A percentile compares a stretch with the other conserved stretches of the same genome.
phyloP scores from a whole-genome alignment of 2,329 filamentous ascomycete genomes.

The Pseudocercospora fijiensis region DNA sequence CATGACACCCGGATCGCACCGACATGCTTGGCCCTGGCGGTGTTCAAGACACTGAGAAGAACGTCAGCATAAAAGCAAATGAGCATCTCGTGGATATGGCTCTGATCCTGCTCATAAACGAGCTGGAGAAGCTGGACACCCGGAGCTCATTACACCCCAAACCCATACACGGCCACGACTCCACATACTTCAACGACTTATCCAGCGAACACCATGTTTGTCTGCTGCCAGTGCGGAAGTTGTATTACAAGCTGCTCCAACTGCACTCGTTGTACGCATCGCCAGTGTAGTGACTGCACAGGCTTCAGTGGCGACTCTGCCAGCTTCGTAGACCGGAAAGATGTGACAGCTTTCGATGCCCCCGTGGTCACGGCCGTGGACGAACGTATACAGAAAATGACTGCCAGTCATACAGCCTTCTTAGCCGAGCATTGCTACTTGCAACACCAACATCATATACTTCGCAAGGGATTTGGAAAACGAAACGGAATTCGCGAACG shows the following conservation, averaged over 20 bases:
- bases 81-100: neutral
- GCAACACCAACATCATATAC: neutral
- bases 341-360: neutral
- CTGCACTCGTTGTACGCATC: neutral
- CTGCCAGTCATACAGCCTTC: neutral
- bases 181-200: neutral
- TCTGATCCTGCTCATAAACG: neutral
- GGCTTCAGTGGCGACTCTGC: neutral
- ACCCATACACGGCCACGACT: neutral
- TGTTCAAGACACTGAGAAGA: neutral
- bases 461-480: neutral
- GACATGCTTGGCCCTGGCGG: neutral
- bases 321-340: neutral
- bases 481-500: neutral
- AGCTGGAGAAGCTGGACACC: no score
- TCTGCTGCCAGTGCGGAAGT: slow-evolving; percentile 4
- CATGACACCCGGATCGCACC: neutral
- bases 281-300: neutral
- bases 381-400: neutral
- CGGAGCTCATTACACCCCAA: neutral
- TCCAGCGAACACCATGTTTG: neutral
- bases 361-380: neutral
- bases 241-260: neutral
- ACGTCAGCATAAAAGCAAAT: neutral
- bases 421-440: neutral